phyloP scores from a whole-genome alignment of 345 rosid genomes.

The Gossypium australe region DNA sequence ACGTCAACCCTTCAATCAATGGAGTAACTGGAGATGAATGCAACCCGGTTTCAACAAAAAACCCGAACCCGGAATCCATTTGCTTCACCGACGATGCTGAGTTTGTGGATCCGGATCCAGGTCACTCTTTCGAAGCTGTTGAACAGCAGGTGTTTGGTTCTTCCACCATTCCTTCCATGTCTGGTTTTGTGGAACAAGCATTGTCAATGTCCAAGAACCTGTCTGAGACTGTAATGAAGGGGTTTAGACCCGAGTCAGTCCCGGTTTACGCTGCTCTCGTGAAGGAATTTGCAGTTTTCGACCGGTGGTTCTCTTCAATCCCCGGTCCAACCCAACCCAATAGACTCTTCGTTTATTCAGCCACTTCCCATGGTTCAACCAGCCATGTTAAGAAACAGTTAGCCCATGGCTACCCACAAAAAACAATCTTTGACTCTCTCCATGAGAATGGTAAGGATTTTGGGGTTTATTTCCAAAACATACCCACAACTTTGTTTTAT shows the following conservation, averaged over 20 bases:
- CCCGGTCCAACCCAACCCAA: conserved; percentile 99
- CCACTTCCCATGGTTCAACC: conserved; percentile 94
- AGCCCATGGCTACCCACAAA: conserved; percentile 83
- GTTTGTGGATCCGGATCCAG: conserved; percentile 97
- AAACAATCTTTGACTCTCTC: conserved; percentile 84
- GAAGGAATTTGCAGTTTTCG: conserved; percentile 72
- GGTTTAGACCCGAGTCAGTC: conserved; percentile 67
- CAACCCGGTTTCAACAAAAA: conserved; percentile 56
- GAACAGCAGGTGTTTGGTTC: conserved; percentile 76
- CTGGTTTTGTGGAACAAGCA: conserved; percentile 91
- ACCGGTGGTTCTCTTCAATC: conserved; percentile 92
- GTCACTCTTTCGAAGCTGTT: conserved; percentile 89
- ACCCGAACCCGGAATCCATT: conserved; percentile 34
- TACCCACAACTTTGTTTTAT: conserved; percentile 81
- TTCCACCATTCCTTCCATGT: conserved; percentile 67
- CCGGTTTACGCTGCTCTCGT: conserved; percentile 68
- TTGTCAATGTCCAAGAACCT: conserved; percentile 63
- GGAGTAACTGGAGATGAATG: conserved; percentile 91
- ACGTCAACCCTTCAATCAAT: conserved; percentile 57
- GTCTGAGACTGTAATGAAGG: conserved; percentile 80
- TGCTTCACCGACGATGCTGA: conserved; percentile 88
- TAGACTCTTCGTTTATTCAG: conserved; percentile 80
- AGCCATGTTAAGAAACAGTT: conserved; percentile 75
- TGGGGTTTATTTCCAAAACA: conserved; percentile 76
- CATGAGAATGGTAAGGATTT: conserved; percentile 56